Evolutionary conservation across 2,329 filamentous ascomycete genomes (phyloP), one percentile per base, ranked within the genome.

Genomic region (Penicillium brevicompactum): DNA sequence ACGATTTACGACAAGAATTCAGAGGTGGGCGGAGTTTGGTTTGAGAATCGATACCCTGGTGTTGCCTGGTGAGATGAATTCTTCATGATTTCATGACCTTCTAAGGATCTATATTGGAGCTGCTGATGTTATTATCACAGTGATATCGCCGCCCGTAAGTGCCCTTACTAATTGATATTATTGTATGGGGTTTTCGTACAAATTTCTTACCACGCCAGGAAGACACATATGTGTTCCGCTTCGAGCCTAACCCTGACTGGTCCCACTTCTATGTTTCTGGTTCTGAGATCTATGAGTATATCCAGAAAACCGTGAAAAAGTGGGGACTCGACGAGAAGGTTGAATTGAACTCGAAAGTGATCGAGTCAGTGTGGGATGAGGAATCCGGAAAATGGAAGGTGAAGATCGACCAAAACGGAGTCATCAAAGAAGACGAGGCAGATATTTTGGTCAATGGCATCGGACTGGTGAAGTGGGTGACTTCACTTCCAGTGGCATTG

Each of bases 221-320:
- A 55, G 50, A 59, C 31, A 42, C 51, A 6, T 78, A 78, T 51
- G 68, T 71, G 9, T 73, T 74, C n/a, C 73, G 70, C 3, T 79
- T 75, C 53, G 73, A 75, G 11, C 74, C 75, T 2, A 78, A 79
- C 31, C 75, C 75, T 1, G 64, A 74, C 44, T 79, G 76, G 76
- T 72, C 68, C 1, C 67, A 71, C 5, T 74, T 76, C 38, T 79
- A 76, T 49, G 72, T 74, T 5, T 65, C 64, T 5, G 74, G 74
- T 1, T 57, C 62, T 5, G 77, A 78, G 58, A 79, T 80, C 30
- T 65, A 70, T 8, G 69, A 74, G 6, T 80, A 80, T 55, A 74
- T 78, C 64, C 64, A 75, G 41, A 55, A 59, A 2, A 68, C 69
- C 5, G 73, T 72, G 6, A 66, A 60, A 44, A 78, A 78, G 56